A percentile compares a stretch with the other conserved stretches of the same genome.
Evolutionary conservation across 2,329 filamentous ascomycete genomes (phyloP).

Genomic region (Rutstroemia sp.): DNA sequence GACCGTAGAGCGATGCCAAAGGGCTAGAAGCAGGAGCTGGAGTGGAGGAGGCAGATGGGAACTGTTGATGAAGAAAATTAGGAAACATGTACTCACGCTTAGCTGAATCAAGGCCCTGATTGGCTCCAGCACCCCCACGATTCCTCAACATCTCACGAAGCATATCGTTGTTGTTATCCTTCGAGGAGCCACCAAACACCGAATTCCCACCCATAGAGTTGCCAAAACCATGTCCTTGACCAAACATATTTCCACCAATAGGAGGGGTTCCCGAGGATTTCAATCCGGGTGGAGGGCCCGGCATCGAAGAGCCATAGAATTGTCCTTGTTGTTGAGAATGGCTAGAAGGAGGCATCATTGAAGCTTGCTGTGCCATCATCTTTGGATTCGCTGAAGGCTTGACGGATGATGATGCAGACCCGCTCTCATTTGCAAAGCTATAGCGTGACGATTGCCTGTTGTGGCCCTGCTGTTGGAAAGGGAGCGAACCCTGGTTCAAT

Average conservation of each 20-base stretch:
- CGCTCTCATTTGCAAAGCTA: constrained; percentile 74
- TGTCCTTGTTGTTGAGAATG: constrained; percentile 52
- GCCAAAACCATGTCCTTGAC: constrained; percentile 79
- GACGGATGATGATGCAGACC: constrained; percentile 50
- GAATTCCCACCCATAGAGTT: constrained; percentile 48
- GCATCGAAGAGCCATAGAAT: constrained; percentile 78
- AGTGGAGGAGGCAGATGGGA: constrained; percentile 72
- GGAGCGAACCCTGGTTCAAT: constrained; percentile 38
- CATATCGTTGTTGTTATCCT: constrained; percentile 67
- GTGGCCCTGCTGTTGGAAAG: constrained; percentile 60
- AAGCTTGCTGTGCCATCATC: constrained; percentile 79
- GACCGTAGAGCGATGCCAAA: constrained; percentile 85
- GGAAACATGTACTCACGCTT: constrained; percentile 99
- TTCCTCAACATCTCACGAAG: constrained; percentile 76
- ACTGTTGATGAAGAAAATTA: constrained; percentile 83
- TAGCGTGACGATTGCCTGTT: constrained; percentile 80
- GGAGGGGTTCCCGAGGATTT: constrained; percentile 94
- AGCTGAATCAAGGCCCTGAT: constrained; percentile 73
- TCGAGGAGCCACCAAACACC: constrained; percentile 57
- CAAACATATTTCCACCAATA: constrained; percentile 77
- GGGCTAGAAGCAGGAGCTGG: constrained; percentile 85
- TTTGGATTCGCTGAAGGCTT: constrained; percentile 75
- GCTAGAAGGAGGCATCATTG: constrained; percentile 65
- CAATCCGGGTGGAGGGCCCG: constrained; percentile 87
- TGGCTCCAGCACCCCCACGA: constrained; percentile 53